Evolutionary conservation across 192 early-diverging fungal genomes (phyloP).

Genomic region (Linnemannia elongata): DNA sequence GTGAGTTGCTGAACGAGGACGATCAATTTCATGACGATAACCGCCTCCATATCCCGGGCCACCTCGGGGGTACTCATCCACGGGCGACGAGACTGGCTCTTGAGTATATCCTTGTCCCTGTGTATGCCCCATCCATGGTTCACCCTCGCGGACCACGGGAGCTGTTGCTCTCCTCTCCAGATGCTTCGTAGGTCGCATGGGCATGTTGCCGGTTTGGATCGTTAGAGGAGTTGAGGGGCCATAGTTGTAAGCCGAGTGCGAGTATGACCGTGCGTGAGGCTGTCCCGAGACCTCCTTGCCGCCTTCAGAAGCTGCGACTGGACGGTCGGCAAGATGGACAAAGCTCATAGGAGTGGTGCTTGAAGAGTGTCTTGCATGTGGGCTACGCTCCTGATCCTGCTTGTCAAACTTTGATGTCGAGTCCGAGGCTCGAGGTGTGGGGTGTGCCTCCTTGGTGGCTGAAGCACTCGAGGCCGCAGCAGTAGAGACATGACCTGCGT

Average conservation of each 20-base stretch:
- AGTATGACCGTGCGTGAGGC: slow-evolving; percentile 31
- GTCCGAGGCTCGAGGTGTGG: neutral
- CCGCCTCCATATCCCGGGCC: neutral
- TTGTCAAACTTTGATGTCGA: neutral
- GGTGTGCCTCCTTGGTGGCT: neutral
- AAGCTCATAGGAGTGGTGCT: slow-evolving; percentile 37
- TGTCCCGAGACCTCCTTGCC: slow-evolving; percentile 6
- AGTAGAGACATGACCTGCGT: neutral
- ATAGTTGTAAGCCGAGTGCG: slow-evolving; percentile 37
- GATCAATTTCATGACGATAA: slow-evolving; percentile 15
- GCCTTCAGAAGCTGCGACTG: neutral
- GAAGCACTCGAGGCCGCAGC: neutral
- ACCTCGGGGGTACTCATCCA: slow-evolving; percentile 1
- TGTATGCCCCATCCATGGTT: neutral
- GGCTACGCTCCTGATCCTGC: slow-evolving; percentile 12
- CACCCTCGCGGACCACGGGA: neutral
- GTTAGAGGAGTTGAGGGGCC: neutral
- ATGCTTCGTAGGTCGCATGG: slow-evolving; percentile 10
- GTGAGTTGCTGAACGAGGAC: slow-evolving; percentile 4
- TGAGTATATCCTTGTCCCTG: neutral
- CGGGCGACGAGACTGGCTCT: slow-evolving; percentile 1
- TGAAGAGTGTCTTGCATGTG: slow-evolving; percentile 17
- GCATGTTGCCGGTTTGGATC: neutral
- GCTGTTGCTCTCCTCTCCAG: slow-evolving; percentile 5
- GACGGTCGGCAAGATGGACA: slow-evolving; percentile 16